Conservation (phyloP, 2,329 filamentous ascomycete genomes). For the Orbilia quercus region DNA sequence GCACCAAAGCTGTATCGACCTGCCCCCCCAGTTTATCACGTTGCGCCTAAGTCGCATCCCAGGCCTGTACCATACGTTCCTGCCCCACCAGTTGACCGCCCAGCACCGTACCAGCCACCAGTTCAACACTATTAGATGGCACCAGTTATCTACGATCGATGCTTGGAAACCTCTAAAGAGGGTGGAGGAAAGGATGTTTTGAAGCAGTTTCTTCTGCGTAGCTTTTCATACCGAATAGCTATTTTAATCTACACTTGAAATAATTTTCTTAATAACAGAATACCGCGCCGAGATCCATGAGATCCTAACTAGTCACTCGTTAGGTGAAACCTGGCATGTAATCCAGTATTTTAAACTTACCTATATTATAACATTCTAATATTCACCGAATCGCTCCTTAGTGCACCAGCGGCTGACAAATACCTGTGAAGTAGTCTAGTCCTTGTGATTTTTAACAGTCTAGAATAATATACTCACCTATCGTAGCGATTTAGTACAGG, state of each 20-base stretch:
- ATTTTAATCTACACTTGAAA: neutral
- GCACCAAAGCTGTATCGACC: slow-evolving; percentile 20
- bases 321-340: neutral
- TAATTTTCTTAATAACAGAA: neutral
- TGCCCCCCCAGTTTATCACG: neutral
- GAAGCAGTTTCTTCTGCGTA: too few species aligned
- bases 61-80: slow-evolving; percentile 2
- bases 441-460: too few species aligned
- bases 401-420: too few species aligned
- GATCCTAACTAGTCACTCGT: neutral
- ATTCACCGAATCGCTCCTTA: too few species aligned
- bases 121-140: slow-evolving; percentile 11
- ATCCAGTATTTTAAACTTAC: neutral
- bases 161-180: too few species aligned
- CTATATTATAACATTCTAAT: neutral
- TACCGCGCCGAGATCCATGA: neutral
- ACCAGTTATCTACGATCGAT: too few species aligned
- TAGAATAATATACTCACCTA: too few species aligned
- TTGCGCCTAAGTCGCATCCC: neutral
- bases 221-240: neutral
- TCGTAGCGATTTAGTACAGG: too few species aligned
- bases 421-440: too few species aligned
- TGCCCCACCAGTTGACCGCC: slow-evolving; percentile 9
- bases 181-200: too few species aligned
- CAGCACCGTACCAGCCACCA: slow-evolving; percentile 2